phyloP scores from a whole-genome alignment of 495 filamentous ascomycete genomes.

The Hypoxylon lienhwacheense region DNA sequence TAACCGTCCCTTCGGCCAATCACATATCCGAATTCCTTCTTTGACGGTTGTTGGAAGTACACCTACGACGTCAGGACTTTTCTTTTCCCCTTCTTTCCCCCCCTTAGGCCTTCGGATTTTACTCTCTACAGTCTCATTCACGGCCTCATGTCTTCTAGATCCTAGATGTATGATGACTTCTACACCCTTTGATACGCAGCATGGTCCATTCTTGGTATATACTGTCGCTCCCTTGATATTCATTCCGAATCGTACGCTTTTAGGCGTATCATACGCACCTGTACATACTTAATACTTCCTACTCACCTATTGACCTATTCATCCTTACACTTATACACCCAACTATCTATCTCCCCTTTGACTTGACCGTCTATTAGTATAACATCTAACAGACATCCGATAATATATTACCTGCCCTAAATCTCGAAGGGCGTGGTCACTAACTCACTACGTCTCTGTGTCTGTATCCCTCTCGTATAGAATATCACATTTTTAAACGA shows the following conservation, averaged over 20 bases:
- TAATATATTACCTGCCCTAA: slow-evolving; percentile 1
- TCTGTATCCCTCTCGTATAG: no score
- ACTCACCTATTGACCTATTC: neutral
- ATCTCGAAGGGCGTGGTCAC: no score
- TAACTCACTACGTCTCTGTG: no score
- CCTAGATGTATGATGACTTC: slow-evolving; percentile 39
- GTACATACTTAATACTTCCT: neutral
- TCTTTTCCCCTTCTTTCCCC: slow-evolving; percentile 1
- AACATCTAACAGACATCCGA: neutral
- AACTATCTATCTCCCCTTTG: neutral
- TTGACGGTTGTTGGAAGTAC: slow-evolving; percentile 20
- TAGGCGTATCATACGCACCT: slow-evolving; percentile 22
- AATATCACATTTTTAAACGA: neutral
- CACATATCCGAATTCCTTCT: slow-evolving; percentile 12
- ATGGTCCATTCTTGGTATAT: slow-evolving; percentile 27
- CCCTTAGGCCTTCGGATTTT: slow-evolving; percentile 3
- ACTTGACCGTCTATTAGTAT: no score
- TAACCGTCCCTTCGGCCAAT: slow-evolving; percentile 13
- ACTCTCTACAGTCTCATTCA: neutral
- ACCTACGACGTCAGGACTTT: slow-evolving; percentile 41
- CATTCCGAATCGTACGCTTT: slow-evolving; percentile 16
- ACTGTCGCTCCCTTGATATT: slow-evolving; percentile 15
- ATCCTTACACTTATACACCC: neutral
- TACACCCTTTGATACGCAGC: slow-evolving; percentile 29
- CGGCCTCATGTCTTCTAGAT: slow-evolving; percentile 1